phyloP scores from a whole-genome alignment of 495 filamentous ascomycete genomes.

The Neurospora sp. region DNA sequence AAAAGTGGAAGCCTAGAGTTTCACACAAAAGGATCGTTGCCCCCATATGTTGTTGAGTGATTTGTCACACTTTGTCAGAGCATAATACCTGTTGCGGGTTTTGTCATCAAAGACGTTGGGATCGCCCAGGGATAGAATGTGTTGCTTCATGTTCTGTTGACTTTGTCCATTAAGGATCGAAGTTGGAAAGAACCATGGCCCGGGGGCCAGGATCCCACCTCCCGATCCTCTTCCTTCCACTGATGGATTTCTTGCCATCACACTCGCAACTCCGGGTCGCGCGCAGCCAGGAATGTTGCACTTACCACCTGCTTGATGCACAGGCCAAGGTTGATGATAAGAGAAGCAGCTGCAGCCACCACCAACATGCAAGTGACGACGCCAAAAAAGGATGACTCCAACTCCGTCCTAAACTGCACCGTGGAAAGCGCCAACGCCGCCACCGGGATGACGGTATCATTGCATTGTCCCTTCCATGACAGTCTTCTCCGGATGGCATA shows the following conservation, averaged over 20 bases:
- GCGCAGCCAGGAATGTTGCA: background rate
- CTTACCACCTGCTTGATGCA: background rate
- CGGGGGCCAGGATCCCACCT: background rate
- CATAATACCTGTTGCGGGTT: background rate
- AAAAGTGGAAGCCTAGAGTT: background rate
- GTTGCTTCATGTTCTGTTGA: background rate
- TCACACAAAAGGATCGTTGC: background rate
- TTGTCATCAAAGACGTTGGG: background rate
- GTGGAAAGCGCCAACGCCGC: slow-evolving; percentile 1
- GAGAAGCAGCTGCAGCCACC: background rate
- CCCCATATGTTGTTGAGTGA: background rate
- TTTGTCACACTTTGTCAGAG: background rate
- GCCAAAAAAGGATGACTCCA: slow-evolving; percentile 5
- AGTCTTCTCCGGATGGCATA: slow-evolving; percentile 1
- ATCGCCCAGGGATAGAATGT: background rate
- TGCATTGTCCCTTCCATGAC: slow-evolving; percentile 5
- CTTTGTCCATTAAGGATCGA: background rate
- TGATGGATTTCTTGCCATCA: background rate
- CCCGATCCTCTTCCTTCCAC: background rate
- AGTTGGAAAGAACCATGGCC: background rate
- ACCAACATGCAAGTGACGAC: slow-evolving; percentile 4
- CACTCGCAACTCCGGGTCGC: background rate
- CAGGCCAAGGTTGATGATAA: slow-evolving; percentile 1
- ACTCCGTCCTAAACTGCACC: background rate
- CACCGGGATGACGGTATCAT: slow-evolving; percentile 1